A percentile compares a stretch with the other conserved stretches of the same genome.
Evolutionary conservation across 1,139 yeast genomes (phyloP).

Genomic region (Candida glucosophila): DNA sequence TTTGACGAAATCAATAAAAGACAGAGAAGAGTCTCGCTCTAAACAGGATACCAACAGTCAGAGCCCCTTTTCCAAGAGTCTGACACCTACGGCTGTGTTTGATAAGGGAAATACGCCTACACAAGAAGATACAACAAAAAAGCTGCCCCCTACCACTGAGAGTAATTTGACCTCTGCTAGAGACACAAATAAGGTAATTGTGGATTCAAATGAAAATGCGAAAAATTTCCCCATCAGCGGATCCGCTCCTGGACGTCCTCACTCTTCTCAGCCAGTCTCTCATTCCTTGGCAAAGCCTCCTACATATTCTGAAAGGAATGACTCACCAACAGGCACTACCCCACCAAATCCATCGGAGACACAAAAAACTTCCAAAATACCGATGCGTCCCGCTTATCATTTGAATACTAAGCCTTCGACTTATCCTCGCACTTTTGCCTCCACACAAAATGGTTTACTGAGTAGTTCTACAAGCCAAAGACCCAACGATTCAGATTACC

Average conservation of each 20-base stretch:
- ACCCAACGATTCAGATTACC: too few species aligned
- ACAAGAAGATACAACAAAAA: not conserved
- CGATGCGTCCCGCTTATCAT: constrained; percentile 6
- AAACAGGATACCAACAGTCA: constrained; percentile 6
- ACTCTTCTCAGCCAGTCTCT: constrained; percentile 5
- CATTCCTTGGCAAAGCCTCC: constrained; percentile 12
- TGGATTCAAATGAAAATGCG: not conserved
- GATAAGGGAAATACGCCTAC: not conserved
- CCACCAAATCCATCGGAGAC: constrained; percentile 19
- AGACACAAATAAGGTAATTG: not conserved
- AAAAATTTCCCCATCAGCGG: not conserved
- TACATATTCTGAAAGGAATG: constrained; percentile 16
- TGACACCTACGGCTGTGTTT: not conserved
- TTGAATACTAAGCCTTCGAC: constrained; percentile 1
- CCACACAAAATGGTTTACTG: too few species aligned
- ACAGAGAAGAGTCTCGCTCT: constrained; percentile 27
- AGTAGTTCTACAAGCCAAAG: too few species aligned
- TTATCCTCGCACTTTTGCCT: too few species aligned
- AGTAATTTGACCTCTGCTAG: not conserved
- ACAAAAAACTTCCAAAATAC: constrained; percentile 24
- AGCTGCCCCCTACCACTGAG: not conserved
- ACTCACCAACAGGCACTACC: too few species aligned
- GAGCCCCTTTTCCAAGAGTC: not conserved
- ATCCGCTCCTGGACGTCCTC: constrained; percentile 1
- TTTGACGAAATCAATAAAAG: constrained; percentile 68